Percentiles rank a stretch among this genome's conserved stretches.
These are phyloP conservation scores for Aechmea fasciata DNA, from an alignment of 176 grass and related monocot species.

Conservation along the genomic window DNA sequence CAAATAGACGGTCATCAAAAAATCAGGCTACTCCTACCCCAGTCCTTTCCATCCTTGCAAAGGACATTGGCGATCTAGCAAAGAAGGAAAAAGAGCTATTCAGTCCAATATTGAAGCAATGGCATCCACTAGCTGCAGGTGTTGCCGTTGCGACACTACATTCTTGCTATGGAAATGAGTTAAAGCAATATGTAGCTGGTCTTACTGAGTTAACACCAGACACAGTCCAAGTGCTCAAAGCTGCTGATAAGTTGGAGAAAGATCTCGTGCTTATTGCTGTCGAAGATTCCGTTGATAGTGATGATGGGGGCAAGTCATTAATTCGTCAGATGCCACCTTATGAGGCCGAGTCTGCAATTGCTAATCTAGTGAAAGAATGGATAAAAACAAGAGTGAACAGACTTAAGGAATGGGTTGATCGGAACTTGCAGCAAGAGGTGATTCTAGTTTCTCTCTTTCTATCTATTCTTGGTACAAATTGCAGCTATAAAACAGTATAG, in stretches of 20 bases:
- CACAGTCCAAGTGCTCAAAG: conserved; percentile 86
- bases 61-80: conserved; percentile 83
- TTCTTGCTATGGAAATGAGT: conserved; percentile 92
- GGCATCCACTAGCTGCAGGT: conserved; percentile 91
- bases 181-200: conserved; percentile 84
- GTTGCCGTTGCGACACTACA: conserved; percentile 96
- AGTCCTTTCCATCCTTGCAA: conserved; percentile 82
- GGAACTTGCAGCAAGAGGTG: conserved; percentile 95
- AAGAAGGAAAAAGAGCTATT: conserved; percentile 93
- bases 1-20: conserved; percentile 66
- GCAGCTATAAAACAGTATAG: neutral
- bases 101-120: conserved; percentile 83
- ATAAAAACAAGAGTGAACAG: conserved; percentile 73
- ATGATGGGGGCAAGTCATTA: conserved; percentile 93
- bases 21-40: conserved; percentile 36
- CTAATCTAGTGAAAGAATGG: conserved; percentile 86
- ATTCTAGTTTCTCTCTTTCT: neutral
- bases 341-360: conserved; percentile 92
- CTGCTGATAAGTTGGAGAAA: conserved; percentile 93
- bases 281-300: conserved; percentile 97
- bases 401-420: conserved; percentile 92
- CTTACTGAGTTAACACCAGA: conserved; percentile 76
- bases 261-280: conserved; percentile 94
- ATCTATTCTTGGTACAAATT: neutral
- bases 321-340: conserved; percentile 98